Base-by-base conservation (phyloP, 1,284 basidiomycete genomes). In the Exobasidium rhododendri region DNA sequence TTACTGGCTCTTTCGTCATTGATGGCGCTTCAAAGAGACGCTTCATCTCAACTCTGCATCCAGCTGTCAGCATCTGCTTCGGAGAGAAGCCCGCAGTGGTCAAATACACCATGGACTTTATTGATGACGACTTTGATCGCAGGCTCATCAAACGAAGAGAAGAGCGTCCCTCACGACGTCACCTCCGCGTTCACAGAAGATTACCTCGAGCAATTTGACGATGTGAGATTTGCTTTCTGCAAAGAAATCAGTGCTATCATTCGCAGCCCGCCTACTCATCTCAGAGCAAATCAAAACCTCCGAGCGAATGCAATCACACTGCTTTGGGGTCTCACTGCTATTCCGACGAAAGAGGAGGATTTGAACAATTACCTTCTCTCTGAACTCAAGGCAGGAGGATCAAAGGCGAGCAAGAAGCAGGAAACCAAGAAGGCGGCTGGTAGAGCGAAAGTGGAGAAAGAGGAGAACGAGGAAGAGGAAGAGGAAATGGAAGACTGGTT, bases 191-290 rank as follows among this genome's bases (percentile, higher is more conserved):
- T 79, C 10, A 66, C 68, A 5, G 67, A 75, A 13, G 69, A 66
- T 29, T 72, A 68, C 2, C 49, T 78, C 44, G 68, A 79, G 26
- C 63, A 72, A 52, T 77, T 94, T 78, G 91, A 94, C 67, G 77
- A 79, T 78, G 83, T 97, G 28, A 87, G 94, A 62, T 96, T 90
- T 88, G 91, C 90, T 80, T 96, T 96, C 82, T 85, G 97, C 63
- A 86, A 89, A 43, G 92, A 96, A 73, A 83, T 89, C 29, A 86
- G 40, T 58, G 54, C 49, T 44, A 29, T 44, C 29, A 58, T 32
- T 51, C 40, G 20, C 40, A 28, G 20, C 24, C 29, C 57, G 28
- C 11, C 14, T 35, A 14, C 40, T 53, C 32, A 28, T 29, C n/a
- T 24, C 4, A 17, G 24, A 26, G n/a, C 45, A 4, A 4, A 17